These are phyloP conservation scores for Sporothrix phasma DNA, from an alignment of 2,329 filamentous ascomycete genomes.

Conservation along the genomic window DNA sequence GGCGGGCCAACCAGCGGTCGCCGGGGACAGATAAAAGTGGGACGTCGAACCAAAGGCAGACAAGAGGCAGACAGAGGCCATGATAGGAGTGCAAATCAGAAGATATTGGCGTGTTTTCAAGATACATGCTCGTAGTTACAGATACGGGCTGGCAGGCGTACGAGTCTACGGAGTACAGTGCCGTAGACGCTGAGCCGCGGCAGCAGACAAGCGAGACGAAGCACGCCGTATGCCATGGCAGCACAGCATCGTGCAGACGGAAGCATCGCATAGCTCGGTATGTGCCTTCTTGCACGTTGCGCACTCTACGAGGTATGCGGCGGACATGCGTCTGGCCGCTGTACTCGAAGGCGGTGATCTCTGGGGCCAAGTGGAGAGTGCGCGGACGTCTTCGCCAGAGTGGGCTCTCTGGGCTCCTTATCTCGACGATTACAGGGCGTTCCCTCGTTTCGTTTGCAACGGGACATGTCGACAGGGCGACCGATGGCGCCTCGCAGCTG, in stretches of 20 bases:
- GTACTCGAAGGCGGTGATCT: not conserved
- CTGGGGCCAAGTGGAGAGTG: not conserved
- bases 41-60: not conserved
- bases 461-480: not conserved
- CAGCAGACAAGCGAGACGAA: not conserved
- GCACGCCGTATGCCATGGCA: too few relatives aligned
- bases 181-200: not conserved
- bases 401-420: not conserved
- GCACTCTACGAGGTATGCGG: not conserved
- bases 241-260: not conserved
- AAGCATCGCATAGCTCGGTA: not conserved
- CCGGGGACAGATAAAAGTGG: not conserved
- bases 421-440: not conserved
- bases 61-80: not conserved
- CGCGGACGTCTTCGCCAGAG: not conserved
- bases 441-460: not conserved
- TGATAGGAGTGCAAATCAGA: not conserved
- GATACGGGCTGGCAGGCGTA: not conserved
- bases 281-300: not conserved
- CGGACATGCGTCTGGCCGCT: too few relatives aligned
- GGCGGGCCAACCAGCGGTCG: constrained; percentile 8
- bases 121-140: too few relatives aligned
- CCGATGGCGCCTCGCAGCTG: not conserved
- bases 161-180: not conserved
- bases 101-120: not conserved